phyloP scores from a whole-genome alignment of 2,329 filamentous ascomycete species.

The Parafenestella ontariensis region DNA sequence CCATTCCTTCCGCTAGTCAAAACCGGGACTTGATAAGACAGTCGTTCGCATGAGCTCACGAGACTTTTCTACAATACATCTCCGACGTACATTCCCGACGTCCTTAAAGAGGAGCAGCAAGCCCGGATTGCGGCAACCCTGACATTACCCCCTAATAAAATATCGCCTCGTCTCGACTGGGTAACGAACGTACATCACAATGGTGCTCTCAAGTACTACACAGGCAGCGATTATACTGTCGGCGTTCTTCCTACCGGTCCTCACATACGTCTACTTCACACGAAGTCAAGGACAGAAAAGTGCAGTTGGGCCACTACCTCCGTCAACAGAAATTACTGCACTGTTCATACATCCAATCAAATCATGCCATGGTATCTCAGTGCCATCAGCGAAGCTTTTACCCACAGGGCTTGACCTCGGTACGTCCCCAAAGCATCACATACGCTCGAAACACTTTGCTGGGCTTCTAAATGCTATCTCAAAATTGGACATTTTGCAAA shows the following conservation, averaged over 20 bases:
- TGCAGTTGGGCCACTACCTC: slow-evolving; percentile 38
- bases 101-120: neutral
- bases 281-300: slow-evolving; percentile 16
- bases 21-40: no score
- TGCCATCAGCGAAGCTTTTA: slow-evolving; percentile 60
- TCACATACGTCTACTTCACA: slow-evolving; percentile 39
- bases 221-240: slow-evolving; percentile 34
- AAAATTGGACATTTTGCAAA: neutral
- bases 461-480: neutral
- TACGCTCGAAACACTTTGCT: neutral
- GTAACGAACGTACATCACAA: slow-evolving; percentile 5
- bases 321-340: slow-evolving; percentile 52
- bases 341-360: slow-evolving; percentile 70
- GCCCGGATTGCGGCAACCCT: neutral
- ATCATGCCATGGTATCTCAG: slow-evolving; percentile 68
- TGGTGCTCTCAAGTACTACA: slow-evolving; percentile 33
- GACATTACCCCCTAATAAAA: neutral
- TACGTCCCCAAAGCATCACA: slow-evolving; percentile 10
- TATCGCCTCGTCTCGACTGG: neutral
- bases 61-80: no score
- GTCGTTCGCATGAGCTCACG: no score
- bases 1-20: no score
- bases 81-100: neutral
- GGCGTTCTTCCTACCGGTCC: slow-evolving; percentile 38
- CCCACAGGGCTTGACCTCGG: slow-evolving; percentile 64